Base-by-base conservation (phyloP, 2,329 filamentous ascomycete genomes). In the Cladosporium austrohemisphaericum region DNA sequence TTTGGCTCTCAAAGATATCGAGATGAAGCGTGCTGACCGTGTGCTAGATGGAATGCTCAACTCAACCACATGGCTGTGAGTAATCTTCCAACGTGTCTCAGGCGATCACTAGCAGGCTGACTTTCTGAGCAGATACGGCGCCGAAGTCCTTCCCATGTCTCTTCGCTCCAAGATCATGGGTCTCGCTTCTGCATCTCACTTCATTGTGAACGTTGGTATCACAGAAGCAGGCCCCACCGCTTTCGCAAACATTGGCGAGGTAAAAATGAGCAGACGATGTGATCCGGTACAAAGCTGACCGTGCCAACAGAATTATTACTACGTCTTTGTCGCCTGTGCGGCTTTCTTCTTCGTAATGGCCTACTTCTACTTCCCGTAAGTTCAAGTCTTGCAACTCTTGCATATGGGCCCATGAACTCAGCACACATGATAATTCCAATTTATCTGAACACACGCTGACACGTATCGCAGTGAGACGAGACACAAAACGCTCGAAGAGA, bases 121-220 rank as follows among this genome's bases (percentile, higher is more conserved):
- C 14, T 18, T 29, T 3, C 3, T 22, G 1, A 3, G 5, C 18
- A 47, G 44, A 0, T 80, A 80, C 53, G 77, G 76, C 7, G 76
- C 76, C 6, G 77, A 80, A 58, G 72, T 80, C 4, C 60, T 80
- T 2, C 77, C 77, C 0, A 74, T 79, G 25, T 69, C 71, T 0
- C 64, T 79, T 14, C 66, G 77, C 22, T 78, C 74, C 57, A 78
- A 77, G 55, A 68, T 79, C 8, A 79, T 80, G 75, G 77, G 77
- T 2, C 55, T 79, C 4, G 76, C 75, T 2, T 75, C 76, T 4
- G 73, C 75, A 1, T 72, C 71, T 3, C 77, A 80, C 57, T 65
- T 63, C 47, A 62, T 64, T 16, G 76, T 80, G 46, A 80, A 80
- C 53, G 76, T 79, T 25, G 74, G 65, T 4, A 62, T 64, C 20